Evolutionary conservation across 2,329 filamentous ascomycete genomes (phyloP), one percentile per base, ranked within the genome.

Genomic region (Elsinoe arachidis): DNA sequence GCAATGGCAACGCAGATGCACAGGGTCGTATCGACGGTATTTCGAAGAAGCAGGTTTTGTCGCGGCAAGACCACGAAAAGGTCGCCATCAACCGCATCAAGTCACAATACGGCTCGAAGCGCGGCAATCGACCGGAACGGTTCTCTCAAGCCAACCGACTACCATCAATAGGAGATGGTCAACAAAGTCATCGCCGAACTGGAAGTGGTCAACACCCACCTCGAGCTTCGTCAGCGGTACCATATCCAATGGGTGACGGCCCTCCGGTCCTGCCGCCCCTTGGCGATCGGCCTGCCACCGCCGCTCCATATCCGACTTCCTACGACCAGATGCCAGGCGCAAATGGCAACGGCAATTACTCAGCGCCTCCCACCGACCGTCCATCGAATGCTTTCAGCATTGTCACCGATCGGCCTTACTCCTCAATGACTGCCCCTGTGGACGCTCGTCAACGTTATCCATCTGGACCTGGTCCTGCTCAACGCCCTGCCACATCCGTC

Each of bases 1-100:
- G 88, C 33, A 89, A 92, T 66, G 93, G 92, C 35, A 99, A 97
- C 72, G 87, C 88, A 65, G 93, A 99, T 72, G 93, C 93, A 11
- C 75, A 83, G 51, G 81, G 80, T 46, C 84, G 93, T 43, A 83
- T 99, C 58, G 88, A 96, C 51, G 90, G 88, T 53, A 84, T 99
- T 55, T 85, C 83, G 47, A 84, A 88, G 64, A 89, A 89, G 71
- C 88, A 88, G 10, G 64, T 69, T 2, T 77, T 97, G 47, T 95
- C 90, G 2, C 91, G 91, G 73, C 82, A 86, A 64, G 93, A 97
- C 66, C 93, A 99, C 69, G 92, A 97, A 71, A 89, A 90, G 57
- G 86, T 95, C 41, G 91, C 93, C 0, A 83, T 99, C 62, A 86
- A 83, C 53, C 83, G 87, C 55, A 97, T 99, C 76, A 95, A 74